Conservation (phyloP, 768 basidiomycete species). For the Albatrellus ellisii region DNA sequence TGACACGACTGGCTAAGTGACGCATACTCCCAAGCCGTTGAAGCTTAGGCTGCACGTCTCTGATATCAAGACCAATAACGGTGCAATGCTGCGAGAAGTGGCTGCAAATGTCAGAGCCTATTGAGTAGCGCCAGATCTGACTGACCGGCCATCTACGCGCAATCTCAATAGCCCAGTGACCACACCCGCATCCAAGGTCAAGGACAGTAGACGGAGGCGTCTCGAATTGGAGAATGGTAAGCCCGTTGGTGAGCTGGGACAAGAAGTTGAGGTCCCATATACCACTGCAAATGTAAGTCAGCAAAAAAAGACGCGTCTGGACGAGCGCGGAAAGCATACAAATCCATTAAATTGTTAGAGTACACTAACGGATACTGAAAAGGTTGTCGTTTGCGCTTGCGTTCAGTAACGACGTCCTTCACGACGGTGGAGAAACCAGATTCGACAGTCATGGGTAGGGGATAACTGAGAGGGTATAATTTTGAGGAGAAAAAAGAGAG, state of each 20-base stretch:
- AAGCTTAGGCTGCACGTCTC: neutral
- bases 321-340: slow-evolving; percentile 3
- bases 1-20: slow-evolving; percentile 4
- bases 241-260: slow-evolving; percentile 29
- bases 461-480: too few species aligned
- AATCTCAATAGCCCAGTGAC: slow-evolving; percentile 60
- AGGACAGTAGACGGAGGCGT: slow-evolving; percentile 39
- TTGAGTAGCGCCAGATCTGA: neutral
- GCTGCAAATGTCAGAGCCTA: too few species aligned
- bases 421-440: neutral
- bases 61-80: neutral
- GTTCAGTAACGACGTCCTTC: neutral
- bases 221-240: slow-evolving; percentile 43
- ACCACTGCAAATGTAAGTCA: slow-evolving; percentile 30
- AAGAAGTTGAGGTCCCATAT: slow-evolving; percentile 64
- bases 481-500: too few species aligned
- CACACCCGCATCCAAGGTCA: slow-evolving; percentile 61
- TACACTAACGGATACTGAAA: neutral
- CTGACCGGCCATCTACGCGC: slow-evolving; percentile 53
- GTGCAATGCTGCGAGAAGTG: neutral
- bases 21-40: neutral
- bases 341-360: slow-evolving; percentile 4
- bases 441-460: neutral
- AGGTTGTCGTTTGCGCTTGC: neutral
- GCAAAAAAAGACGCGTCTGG: neutral